These are phyloP conservation scores for Penicillium sp. DNA, from an alignment of 2,329 filamentous ascomycete genomes.

Conservation along the genomic window DNA sequence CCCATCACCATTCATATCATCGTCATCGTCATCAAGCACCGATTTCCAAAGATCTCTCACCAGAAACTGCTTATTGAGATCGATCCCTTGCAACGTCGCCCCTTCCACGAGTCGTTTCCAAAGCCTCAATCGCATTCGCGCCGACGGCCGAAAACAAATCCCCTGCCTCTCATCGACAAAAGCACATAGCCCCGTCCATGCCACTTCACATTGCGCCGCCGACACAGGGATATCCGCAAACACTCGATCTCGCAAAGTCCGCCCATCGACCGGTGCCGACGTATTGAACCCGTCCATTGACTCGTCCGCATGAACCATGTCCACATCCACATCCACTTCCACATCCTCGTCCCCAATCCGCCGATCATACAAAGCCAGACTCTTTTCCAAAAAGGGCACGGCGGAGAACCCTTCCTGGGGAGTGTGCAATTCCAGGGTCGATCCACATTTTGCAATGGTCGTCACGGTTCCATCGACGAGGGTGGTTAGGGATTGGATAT, in stretches of 20 bases:
- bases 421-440: slow-evolving; percentile 41
- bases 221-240: slow-evolving; percentile 51
- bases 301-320: slow-evolving; percentile 8
- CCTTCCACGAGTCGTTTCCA: slow-evolving; percentile 44
- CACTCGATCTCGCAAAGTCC: slow-evolving; percentile 32
- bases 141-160: slow-evolving; percentile 44
- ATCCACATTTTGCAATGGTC: slow-evolving; percentile 41
- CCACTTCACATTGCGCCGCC: slow-evolving; percentile 44
- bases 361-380: slow-evolving; percentile 28
- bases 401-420: slow-evolving; percentile 29
- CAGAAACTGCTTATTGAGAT: slow-evolving; percentile 39
- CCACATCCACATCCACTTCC: slow-evolving; percentile 16
- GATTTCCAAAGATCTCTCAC: slow-evolving; percentile 38
- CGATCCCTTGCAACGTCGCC: slow-evolving; percentile 35
- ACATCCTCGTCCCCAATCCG: slow-evolving; percentile 15
- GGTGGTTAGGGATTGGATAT: slow-evolving; percentile 11
- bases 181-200: slow-evolving; percentile 48
- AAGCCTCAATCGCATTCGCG: slow-evolving; percentile 41
- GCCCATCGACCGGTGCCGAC: slow-evolving; percentile 24
- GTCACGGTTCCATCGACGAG: slow-evolving; percentile 31
- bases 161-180: slow-evolving; percentile 41
- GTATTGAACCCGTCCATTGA: slow-evolving; percentile 19
- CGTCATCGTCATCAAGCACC: slow-evolving; percentile 30
- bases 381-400: slow-evolving; percentile 24
- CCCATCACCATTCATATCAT: no score